These are phyloP conservation scores for Mycena latifolia DNA, from an alignment of 768 basidiomycete species.

Conservation along the genomic window DNA sequence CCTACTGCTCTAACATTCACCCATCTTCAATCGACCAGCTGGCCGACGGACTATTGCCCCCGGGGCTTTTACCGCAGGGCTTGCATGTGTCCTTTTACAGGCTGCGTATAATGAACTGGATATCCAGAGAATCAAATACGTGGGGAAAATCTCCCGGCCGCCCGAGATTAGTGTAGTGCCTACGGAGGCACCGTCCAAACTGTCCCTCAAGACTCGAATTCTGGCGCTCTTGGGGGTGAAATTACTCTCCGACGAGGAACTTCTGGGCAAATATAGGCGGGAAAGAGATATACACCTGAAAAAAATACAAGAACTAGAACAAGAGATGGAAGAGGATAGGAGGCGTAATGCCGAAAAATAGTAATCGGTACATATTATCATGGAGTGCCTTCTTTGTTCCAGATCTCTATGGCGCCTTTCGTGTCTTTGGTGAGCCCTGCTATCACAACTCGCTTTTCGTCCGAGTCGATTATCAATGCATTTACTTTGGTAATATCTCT, in stretches of 20 bases:
- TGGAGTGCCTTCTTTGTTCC: slow-evolving; percentile 51
- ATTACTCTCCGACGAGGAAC: slow-evolving; percentile 79
- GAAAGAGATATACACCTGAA: slow-evolving; percentile 66
- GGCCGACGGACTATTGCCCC: slow-evolving; percentile 68
- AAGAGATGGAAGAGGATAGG: slow-evolving; percentile 51
- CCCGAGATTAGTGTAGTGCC: slow-evolving; percentile 10
- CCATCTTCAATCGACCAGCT: slow-evolving; percentile 53
- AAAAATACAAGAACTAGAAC: slow-evolving; percentile 71
- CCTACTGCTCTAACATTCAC: slow-evolving; percentile 6
- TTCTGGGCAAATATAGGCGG: slow-evolving; percentile 68
- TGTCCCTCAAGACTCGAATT: slow-evolving; percentile 53
- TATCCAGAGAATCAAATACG: slow-evolving; percentile 69
- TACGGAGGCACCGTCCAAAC: slow-evolving; percentile 9
- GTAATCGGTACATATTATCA: slow-evolving; percentile 13
- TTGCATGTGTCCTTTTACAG: slow-evolving; percentile 74
- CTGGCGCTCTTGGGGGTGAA: slow-evolving; percentile 63
- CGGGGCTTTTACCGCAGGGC: slow-evolving; percentile 70
- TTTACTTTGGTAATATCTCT: slow-evolving; percentile 72
- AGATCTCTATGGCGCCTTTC: slow-evolving; percentile 75
- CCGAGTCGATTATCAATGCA: slow-evolving; percentile 57
- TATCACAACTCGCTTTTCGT: slow-evolving; percentile 62
- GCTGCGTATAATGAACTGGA: slow-evolving; percentile 77
- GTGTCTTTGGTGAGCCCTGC: slow-evolving; percentile 72
- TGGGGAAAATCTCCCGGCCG: slow-evolving; percentile 41
- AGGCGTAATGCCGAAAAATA: slow-evolving; percentile 39